Evolutionary conservation across 1,284 basidiomycete species (phyloP).

Genomic region (Somion occarium): DNA sequence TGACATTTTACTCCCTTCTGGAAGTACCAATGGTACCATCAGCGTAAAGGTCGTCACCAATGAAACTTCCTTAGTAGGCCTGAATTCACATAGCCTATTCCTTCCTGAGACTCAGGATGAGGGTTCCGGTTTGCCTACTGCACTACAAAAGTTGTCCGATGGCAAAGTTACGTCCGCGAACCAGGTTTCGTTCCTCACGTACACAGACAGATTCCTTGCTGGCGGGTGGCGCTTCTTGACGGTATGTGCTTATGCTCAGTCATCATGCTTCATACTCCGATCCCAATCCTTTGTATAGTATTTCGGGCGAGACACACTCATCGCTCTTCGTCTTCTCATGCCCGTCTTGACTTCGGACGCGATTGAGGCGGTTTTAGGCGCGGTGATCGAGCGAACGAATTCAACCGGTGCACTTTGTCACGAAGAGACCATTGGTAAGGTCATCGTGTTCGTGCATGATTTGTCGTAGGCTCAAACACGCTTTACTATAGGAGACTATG

Average conservation of each 20-base stretch:
- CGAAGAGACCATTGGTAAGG: slow-evolving; percentile 35
- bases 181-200: slow-evolving; percentile 29
- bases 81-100: slow-evolving; percentile 32
- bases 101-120: slow-evolving; percentile 17
- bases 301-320: slow-evolving; percentile 40
- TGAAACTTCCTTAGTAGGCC: slow-evolving; percentile 32
- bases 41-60: slow-evolving; percentile 34
- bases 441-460: background rate
- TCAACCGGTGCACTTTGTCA: slow-evolving; percentile 37
- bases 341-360: slow-evolving; percentile 34
- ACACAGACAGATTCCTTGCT: slow-evolving; percentile 34
- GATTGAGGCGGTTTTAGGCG: slow-evolving; percentile 36
- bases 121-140: slow-evolving; percentile 20
- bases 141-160: slow-evolving; percentile 26
- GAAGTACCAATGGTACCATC: slow-evolving; percentile 23
- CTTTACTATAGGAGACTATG: slow-evolving; percentile 1
- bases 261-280: background rate
- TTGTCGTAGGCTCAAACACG: background rate
- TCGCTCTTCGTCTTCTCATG: slow-evolving; percentile 36
- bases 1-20: slow-evolving; percentile 26
- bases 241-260: slow-evolving; percentile 2
- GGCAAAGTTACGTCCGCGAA: slow-evolving; percentile 25
- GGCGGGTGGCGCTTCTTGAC: slow-evolving; percentile 43
- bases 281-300: slow-evolving; percentile 12
- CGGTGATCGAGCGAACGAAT: slow-evolving; percentile 37